phyloP scores from a whole-genome alignment of 2,329 filamentous ascomycete species.

The Exophiala bonariae region DNA sequence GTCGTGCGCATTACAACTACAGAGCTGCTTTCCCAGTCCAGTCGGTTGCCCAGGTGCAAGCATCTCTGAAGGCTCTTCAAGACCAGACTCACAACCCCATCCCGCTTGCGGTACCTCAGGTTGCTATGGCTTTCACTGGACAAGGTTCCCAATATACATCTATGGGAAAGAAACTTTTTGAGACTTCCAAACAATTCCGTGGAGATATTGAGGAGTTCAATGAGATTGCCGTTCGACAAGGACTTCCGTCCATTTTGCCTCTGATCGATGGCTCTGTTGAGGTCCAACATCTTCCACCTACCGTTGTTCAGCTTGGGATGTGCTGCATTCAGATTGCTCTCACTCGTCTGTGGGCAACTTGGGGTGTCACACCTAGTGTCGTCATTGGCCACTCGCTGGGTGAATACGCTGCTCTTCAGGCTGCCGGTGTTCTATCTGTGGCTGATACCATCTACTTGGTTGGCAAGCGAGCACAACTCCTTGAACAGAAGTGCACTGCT shows the following conservation, averaged over 20 bases:
- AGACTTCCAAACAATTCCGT: constrained; percentile 34
- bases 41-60: constrained; percentile 32
- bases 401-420: constrained; percentile 43
- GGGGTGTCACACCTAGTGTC: constrained; percentile 38
- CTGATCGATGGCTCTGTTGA: constrained; percentile 35
- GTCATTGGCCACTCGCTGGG: constrained; percentile 45
- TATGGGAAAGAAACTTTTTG: constrained; percentile 38
- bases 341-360: constrained; percentile 36
- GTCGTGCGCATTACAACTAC: constrained; percentile 45
- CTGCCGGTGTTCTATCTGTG: constrained; percentile 38
- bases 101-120: constrained; percentile 30
- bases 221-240: constrained; percentile 34
- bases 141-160: constrained; percentile 40
- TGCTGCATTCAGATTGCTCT: constrained; percentile 43
- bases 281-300: constrained; percentile 33
- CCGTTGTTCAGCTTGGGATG: constrained; percentile 38
- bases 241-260: constrained; percentile 38
- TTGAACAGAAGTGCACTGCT: constrained; percentile 40
- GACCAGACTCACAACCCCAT: constrained; percentile 32
- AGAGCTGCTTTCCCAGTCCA: constrained; percentile 35
- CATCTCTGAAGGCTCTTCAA: constrained; percentile 30
- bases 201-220: constrained; percentile 34
- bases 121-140: constrained; percentile 41
- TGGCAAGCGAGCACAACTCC: constrained; percentile 41
- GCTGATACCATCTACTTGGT: constrained; percentile 42